Evolutionary conservation across 2,329 filamentous ascomycete genomes (phyloP), one percentile per base, ranked within the genome.

Genomic region (Colletotrichum costaricense): DNA sequence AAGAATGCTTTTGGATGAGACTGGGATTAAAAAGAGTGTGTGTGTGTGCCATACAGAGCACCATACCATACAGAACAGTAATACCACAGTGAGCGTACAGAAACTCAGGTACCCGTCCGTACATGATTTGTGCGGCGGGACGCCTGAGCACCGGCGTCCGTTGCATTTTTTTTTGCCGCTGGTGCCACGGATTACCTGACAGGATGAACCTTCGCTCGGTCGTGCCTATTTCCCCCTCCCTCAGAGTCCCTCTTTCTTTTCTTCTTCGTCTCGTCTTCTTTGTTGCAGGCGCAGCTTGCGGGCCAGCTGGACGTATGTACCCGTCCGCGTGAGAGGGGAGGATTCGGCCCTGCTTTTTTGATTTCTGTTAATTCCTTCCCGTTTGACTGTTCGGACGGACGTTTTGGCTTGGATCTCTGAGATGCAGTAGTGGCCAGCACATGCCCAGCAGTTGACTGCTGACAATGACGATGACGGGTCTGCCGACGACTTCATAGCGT

Each of bases 141-240:
- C 65, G 42, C 66, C 65, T 56, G 67, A 67, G 60, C 66, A 73
- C 70, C 60, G 35, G 55, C 67, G 46, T 70, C 70, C 59, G 70
- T 65, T 72, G 35, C 69, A 67, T 33, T 46, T 42, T 35, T 24
- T 49, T 26, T 26, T 30, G 42, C 28, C 56, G 26, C 19, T 66
- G 67, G 60, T 70, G 70, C 67, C 60, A 70, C 46, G 56, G 56
- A 24, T 57, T 38, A 30, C 60, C 28, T 73, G 70, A 65, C 67
- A 65, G 70, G 70, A 73, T 66, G 70, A 70, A 66, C 67, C 67
- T 65, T 70, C 67, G 46, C 67, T 65, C 55, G 70, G 70, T 56
- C 60, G 59, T 46, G 58, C 65, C 59, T 54, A 60, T 56, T 58
- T 35, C 9, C 26, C 30, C 30, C 14, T 59, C 55, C 55, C 30